These are phyloP conservation scores for Cladophialophora carrionii DNA, from an alignment of 2,329 filamentous ascomycete genomes.

Conservation along the genomic window DNA sequence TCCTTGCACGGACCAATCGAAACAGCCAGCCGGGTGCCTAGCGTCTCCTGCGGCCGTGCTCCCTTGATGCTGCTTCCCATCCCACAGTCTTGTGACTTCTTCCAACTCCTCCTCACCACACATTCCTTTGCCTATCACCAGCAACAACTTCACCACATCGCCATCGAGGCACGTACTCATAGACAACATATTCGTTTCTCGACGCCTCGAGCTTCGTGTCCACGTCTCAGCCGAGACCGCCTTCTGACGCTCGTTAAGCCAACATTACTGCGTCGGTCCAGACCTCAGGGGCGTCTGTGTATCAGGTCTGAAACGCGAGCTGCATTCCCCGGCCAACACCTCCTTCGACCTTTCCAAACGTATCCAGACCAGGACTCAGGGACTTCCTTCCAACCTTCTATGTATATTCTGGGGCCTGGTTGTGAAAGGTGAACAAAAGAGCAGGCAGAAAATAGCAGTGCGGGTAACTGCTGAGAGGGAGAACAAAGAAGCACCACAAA, in stretches of 20 bases:
- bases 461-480: conserved; percentile 31
- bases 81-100: conserved; percentile 18
- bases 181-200: conserved; percentile 6
- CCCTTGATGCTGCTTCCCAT: conserved; percentile 12
- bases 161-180: conserved; percentile 34
- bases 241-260: conserved; percentile 32
- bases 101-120: conserved; percentile 16
- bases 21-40: conserved; percentile 10
- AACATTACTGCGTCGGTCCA: conserved; percentile 22
- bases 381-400: conserved; percentile 14
- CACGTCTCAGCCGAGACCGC: conserved; percentile 17
- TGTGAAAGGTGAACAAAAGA: conserved; percentile 26
- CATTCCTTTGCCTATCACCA: conserved; percentile 28
- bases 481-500: conserved; percentile 23
- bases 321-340: conserved; percentile 31
- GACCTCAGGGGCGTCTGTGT: conserved; percentile 27
- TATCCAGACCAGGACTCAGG: neutral
- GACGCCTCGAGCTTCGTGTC: conserved; percentile 9
- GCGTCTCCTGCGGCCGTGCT: neutral
- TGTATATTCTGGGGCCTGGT: conserved; percentile 14
- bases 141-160: conserved; percentile 28
- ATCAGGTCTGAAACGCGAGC: conserved; percentile 33
- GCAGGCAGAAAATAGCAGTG: conserved; percentile 30
- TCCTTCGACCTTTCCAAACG: conserved; percentile 22
- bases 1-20: conserved; percentile 15